Evolutionary conservation across 2,329 filamentous ascomycete species (phyloP).

Genomic region (Scopulariopsis brevicaulis): DNA sequence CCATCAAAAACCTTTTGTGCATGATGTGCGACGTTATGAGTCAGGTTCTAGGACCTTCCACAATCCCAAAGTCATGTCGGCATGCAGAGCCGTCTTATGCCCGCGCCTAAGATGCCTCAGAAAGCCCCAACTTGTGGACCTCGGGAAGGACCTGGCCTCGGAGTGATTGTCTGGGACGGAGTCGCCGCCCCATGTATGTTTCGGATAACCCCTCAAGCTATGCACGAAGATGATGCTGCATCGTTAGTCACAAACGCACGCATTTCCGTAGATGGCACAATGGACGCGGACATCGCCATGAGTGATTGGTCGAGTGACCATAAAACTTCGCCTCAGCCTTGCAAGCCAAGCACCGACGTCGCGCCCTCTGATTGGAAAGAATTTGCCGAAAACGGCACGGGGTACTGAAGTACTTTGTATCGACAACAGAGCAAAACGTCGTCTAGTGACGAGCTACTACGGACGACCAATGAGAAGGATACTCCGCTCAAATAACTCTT

Average conservation of each 20-base stretch:
- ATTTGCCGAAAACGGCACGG: too few relatives aligned
- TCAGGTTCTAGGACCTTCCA: too few relatives aligned
- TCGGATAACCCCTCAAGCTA: neutral
- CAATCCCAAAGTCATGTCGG: too few relatives aligned
- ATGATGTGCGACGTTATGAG: too few relatives aligned
- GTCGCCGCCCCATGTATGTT: neutral
- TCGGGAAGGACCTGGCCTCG: neutral
- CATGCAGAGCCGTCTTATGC: neutral
- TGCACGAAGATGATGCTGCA: neutral
- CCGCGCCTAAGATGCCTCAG: neutral
- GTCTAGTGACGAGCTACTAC: too few relatives aligned
- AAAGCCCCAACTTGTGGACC: neutral
- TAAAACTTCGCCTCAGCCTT: neutral
- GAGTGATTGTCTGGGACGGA: neutral
- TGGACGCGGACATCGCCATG: neutral
- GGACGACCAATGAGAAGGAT: too few relatives aligned
- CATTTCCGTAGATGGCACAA: neutral
- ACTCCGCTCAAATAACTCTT: too few relatives aligned
- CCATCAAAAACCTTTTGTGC: too few relatives aligned
- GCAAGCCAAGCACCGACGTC: too few relatives aligned
- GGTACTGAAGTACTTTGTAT: too few relatives aligned
- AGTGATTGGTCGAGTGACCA: neutral
- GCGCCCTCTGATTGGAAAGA: too few relatives aligned
- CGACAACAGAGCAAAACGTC: too few relatives aligned
- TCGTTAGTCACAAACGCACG: neutral